These are phyloP conservation scores for Ustilago curta DNA, from an alignment of 1,284 basidiomycete genomes.

Conservation along the genomic window DNA sequence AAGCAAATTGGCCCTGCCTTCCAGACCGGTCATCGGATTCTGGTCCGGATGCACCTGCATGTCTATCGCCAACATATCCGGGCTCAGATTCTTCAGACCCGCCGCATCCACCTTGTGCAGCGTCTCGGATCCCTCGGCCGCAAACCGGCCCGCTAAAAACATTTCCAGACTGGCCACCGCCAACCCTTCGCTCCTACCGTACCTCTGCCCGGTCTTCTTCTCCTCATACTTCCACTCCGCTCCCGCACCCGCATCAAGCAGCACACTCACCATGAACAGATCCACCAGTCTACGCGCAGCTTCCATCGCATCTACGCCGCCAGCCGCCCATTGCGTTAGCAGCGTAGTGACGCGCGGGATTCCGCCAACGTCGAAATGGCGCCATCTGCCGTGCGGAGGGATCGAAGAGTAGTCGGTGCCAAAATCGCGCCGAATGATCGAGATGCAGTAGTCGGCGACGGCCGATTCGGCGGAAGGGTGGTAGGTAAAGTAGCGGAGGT, in stretches of 20 bases:
- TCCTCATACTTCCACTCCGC: constrained; percentile 84
- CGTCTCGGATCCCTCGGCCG: background rate
- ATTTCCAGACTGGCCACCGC: constrained; percentile 90
- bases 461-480: constrained; percentile 79
- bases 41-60: constrained; percentile 80
- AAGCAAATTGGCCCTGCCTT: constrained; percentile 81
- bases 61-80: constrained; percentile 76
- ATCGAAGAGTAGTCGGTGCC: constrained; percentile 80
- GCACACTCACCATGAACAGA: constrained; percentile 89
- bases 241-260: constrained; percentile 93
- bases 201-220: constrained; percentile 74
- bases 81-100: constrained; percentile 78
- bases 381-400: constrained; percentile 89
- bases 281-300: constrained; percentile 77
- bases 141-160: constrained; percentile 73
- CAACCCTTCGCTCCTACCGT: constrained; percentile 86
- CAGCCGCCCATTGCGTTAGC: constrained; percentile 37
- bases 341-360: constrained; percentile 55
- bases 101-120: constrained; percentile 73
- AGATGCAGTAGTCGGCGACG: constrained; percentile 83
- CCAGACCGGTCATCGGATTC: constrained; percentile 91
- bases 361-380: constrained; percentile 75
- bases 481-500: constrained; percentile 82
- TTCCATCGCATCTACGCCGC: constrained; percentile 37
- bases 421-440: constrained; percentile 89